Evolutionary conservation across 2,329 filamentous ascomycete genomes (phyloP).

Genomic region (Periconia sp.): DNA sequence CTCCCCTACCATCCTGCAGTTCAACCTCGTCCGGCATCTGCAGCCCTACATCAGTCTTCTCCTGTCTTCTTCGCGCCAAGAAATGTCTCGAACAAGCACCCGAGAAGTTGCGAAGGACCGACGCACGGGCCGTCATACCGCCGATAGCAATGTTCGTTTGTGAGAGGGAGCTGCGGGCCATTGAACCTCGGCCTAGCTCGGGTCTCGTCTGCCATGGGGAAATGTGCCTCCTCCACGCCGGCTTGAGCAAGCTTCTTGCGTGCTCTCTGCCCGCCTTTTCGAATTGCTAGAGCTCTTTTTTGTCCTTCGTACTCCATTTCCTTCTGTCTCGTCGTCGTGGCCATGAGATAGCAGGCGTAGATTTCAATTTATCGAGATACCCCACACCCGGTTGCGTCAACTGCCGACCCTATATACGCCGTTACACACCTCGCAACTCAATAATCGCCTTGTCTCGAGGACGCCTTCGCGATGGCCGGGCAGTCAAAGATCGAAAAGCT

Average conservation of each 20-base stretch:
- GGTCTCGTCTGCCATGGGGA: conserved; percentile 38
- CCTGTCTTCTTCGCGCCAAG: too few species aligned
- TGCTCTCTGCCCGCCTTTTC: conserved; percentile 18
- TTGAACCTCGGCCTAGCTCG: conserved; percentile 40
- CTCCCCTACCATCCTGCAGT: too few species aligned
- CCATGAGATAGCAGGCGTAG: conserved; percentile 30
- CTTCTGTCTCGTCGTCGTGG: conserved; percentile 4
- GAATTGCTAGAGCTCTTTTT: conserved; percentile 10
- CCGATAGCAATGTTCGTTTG: conserved; percentile 14
- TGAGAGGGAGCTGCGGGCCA: conserved; percentile 16
- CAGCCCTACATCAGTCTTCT: too few species aligned
- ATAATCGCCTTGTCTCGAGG: conserved; percentile 2
- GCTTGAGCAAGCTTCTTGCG: conserved; percentile 18
- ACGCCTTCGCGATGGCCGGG: conserved; percentile 53
- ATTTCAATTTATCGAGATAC: conserved; percentile 14
- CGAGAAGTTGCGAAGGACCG: not conserved
- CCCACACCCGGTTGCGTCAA: conserved; percentile 24
- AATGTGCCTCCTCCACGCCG: conserved; percentile 29
- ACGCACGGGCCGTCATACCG: conserved; percentile 6
- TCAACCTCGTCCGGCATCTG: too few species aligned
- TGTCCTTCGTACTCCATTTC: not conserved
- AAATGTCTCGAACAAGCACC: not conserved
- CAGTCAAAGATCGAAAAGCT: conserved; percentile 72
- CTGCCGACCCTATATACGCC: conserved; percentile 14
- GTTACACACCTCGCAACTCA: conserved; percentile 1